Base-by-base conservation (phyloP, 176 grass and related monocot species). In the Thalia dealbata region DNA sequence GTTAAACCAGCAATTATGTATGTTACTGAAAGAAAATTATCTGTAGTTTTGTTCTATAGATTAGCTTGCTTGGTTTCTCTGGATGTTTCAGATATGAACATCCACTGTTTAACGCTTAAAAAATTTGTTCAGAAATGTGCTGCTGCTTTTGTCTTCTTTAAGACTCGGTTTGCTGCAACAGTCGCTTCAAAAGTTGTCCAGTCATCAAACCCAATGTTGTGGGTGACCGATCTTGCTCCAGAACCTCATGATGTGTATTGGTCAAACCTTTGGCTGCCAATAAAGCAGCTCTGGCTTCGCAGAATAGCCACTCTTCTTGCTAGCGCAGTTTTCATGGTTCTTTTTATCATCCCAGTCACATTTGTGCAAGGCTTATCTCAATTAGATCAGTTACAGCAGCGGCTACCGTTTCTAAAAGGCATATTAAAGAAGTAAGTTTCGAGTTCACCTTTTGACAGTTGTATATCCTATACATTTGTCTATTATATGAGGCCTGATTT, bases 221-320 rank as follows among this genome's bases (percentile, higher is more conserved):
- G 89, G 89, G 85, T 97, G 58, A 92, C 73, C 59, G 70, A 78
- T 80, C 66, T 84, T 71, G 93, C 93, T 80, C 89, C 93, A 60
- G 87, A 89, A 76, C 93, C 70, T 10, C 79, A 97, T 42, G 93
- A 97, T 50, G 61, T 97, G 50, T 97, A 90, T 35, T 92, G 93
- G 93, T 97, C 93, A 52, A 97, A 92, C 83, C 87, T 97, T 81
- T 97, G 93, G 93, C 71, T 97, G 72, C 89, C 93, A 5, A 92
- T 90, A 76, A 84, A 67, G 67, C 85, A 90, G 68, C 72, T 97
- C 61, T 97, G 89, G 93, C 77, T 97, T 71, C 85, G 89, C 43
- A 81, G 63, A 52, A 88, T 90, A 78, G 78, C 70, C 74, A 97
- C 87, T 29, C 84, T 97, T 82, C 71, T 90, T 30, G 80, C 81